phyloP scores from a whole-genome alignment of 805 yeast genomes.

The Candida taoyuanica region DNA sequence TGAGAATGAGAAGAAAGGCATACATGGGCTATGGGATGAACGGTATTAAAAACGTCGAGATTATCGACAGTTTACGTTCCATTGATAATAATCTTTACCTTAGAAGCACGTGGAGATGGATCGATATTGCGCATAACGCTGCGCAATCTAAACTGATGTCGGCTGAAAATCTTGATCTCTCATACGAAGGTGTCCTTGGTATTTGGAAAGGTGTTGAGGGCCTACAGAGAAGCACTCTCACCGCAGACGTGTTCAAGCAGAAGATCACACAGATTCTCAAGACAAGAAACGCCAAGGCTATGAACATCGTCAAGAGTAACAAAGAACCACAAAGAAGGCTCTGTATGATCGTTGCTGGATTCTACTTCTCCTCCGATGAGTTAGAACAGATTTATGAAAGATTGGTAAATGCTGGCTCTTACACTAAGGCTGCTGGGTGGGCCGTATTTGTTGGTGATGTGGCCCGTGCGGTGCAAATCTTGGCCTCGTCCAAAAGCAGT shows the following conservation, averaged over 20 bases:
- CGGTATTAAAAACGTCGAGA: constrained; percentile 55
- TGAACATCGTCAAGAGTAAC: constrained; percentile 37
- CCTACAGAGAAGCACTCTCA: constrained; percentile 35
- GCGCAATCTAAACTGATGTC: constrained; percentile 63
- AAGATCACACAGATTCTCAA: constrained; percentile 30
- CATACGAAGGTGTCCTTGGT: constrained; percentile 84
- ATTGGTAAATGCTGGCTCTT: constrained; percentile 53
- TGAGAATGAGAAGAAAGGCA: constrained; percentile 69
- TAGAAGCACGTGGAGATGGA: constrained; percentile 89
- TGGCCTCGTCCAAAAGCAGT: constrained; percentile 69
- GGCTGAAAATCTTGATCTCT: constrained; percentile 68
- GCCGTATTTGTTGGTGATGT: constrained; percentile 93
- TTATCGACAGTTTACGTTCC: constrained; percentile 49
- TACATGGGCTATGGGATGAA: constrained; percentile 66
- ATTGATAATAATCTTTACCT: constrained; percentile 52
- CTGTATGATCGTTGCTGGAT: constrained; percentile 82
- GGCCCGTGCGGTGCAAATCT: constrained; percentile 70
- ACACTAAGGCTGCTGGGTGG: constrained; percentile 96
- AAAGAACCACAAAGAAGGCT: constrained; percentile 65
- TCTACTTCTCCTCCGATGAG: constrained; percentile 77
- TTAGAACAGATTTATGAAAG: constrained; percentile 61
- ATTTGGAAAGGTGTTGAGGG: constrained; percentile 78
- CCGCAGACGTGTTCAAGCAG: constrained; percentile 17
- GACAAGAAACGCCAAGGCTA: constrained; percentile 28
- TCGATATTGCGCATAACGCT: constrained; percentile 63